phyloP scores from a whole-genome alignment of 805 yeast genomes.

The Debaryomyces maramus region DNA sequence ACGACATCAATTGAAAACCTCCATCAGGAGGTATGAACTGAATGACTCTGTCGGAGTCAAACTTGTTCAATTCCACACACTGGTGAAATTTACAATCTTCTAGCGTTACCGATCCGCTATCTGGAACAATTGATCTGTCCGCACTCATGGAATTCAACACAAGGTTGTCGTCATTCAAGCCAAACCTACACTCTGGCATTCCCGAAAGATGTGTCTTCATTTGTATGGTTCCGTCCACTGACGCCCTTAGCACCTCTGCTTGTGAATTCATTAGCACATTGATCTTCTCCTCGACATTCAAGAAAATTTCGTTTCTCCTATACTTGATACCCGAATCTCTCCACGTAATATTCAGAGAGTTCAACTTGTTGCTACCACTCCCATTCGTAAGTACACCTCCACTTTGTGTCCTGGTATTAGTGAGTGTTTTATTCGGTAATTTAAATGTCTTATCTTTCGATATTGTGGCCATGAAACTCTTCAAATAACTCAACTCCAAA shows the following conservation, averaged over 20 bases:
- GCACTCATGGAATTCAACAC: constrained; percentile 18
- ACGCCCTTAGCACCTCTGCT: constrained; percentile 64
- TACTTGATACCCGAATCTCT: constrained; percentile 68
- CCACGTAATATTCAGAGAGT: constrained; percentile 53
- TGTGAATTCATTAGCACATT: constrained; percentile 66
- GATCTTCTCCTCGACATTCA: constrained; percentile 75
- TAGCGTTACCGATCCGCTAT: constrained; percentile 52
- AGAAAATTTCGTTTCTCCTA: constrained; percentile 75
- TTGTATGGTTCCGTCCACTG: constrained; percentile 72
- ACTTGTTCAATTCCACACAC: constrained; percentile 72
- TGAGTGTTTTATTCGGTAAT: constrained; percentile 9
- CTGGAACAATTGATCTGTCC: constrained; percentile 26
- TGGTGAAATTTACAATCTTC: constrained; percentile 87
- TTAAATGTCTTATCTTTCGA: constrained; percentile 21
- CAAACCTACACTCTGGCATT: constrained; percentile 80
- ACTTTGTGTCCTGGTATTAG: constrained; percentile 1
- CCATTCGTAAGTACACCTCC: constrained; percentile 2
- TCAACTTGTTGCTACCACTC: constrained; percentile 1
- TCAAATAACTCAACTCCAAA: constrained; percentile 47
- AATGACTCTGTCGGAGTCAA: constrained; percentile 63
- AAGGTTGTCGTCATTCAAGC: constrained; percentile 56
- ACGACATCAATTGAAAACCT: constrained; percentile 77
- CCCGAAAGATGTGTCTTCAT: constrained; percentile 77
- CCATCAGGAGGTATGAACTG: constrained; percentile 88
- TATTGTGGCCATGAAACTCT: constrained; percentile 13